Conservation (phyloP, 2,329 filamentous ascomycete genomes). For the Aspergillus arachidicola region DNA sequence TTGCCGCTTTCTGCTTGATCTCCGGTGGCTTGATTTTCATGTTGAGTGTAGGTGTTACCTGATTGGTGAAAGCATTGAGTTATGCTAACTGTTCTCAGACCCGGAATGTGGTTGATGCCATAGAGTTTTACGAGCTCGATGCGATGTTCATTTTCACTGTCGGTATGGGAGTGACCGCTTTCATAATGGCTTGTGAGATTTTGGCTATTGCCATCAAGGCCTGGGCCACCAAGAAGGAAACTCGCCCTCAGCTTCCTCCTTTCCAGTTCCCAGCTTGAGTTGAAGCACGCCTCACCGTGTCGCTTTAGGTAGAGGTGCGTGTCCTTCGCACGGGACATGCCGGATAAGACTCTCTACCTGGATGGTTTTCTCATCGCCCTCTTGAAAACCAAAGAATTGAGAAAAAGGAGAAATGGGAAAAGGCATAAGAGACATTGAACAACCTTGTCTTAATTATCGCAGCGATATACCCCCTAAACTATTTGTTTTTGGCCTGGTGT, state of each 20-base stretch:
- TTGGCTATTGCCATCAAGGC: constrained; percentile 81
- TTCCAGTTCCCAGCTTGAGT: constrained; percentile 32
- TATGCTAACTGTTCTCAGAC: constrained; percentile 54
- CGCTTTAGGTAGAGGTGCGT: neutral
- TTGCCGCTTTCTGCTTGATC: constrained; percentile 83
- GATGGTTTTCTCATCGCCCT: neutral
- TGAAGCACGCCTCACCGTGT: neutral
- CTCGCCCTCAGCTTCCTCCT: constrained; percentile 29
- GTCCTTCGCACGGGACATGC: neutral
- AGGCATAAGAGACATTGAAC: neutral
- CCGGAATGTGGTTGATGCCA: constrained; percentile 73
- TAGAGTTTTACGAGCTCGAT: constrained; percentile 76
- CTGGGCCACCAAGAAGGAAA: constrained; percentile 66
- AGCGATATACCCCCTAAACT: constrained; percentile 29
- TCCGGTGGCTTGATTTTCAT: constrained; percentile 90
- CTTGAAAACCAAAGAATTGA: neutral
- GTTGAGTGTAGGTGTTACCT: constrained; percentile 69
- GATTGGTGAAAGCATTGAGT: neutral
- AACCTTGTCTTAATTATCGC: constrained; percentile 15
- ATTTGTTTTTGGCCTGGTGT: constrained; percentile 20
- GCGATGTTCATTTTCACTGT: constrained; percentile 94
- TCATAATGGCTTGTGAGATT: constrained; percentile 85
- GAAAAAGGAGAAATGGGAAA: constrained; percentile 2
- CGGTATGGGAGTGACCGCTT: constrained; percentile 77
- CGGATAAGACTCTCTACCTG: neutral